phyloP scores from a whole-genome alignment of 106 monocot genomes.

The Xerophyta viscosa region DNA sequence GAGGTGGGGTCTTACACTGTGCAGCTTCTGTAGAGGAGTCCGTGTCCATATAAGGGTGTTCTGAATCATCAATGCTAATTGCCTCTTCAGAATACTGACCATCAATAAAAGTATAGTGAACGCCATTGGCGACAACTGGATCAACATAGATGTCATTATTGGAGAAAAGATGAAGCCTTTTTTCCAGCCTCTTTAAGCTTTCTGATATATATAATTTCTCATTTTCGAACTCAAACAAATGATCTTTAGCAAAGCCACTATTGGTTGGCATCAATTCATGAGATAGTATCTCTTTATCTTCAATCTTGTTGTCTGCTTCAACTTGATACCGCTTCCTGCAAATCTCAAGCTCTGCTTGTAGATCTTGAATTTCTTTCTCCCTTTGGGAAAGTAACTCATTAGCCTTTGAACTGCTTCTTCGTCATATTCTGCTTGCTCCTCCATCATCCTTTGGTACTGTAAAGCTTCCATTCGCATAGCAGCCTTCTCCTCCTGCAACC shows the following conservation, averaged over 20 bases:
- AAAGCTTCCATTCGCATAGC: constrained; percentile 94
- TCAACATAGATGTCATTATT: constrained; percentile 26
- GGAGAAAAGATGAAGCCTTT: constrained; percentile 37
- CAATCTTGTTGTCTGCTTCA: neutral
- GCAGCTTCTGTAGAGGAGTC: neutral
- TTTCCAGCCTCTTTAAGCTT: constrained; percentile 49
- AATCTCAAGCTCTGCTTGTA: too few relatives aligned
- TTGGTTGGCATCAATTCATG: neutral
- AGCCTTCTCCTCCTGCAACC: constrained; percentile 95
- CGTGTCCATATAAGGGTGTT: neutral
- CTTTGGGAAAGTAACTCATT: constrained; percentile 44
- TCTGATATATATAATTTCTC: constrained; percentile 53
- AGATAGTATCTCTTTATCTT: neutral
- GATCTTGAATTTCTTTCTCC: constrained; percentile 1
- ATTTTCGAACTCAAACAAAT: constrained; percentile 39
- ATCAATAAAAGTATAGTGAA: constrained; percentile 5
- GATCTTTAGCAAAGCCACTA: neutral
- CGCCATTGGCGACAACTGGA: constrained; percentile 7
- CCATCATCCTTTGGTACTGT: constrained; percentile 94
- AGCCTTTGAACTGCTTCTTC: constrained; percentile 62
- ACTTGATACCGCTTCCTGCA: too few relatives aligned
- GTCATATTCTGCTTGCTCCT: constrained; percentile 88
- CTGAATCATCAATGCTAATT: constrained; percentile 2
- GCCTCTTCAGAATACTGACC: constrained; percentile 7
- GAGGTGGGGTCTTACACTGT: constrained; percentile 1